Base-by-base conservation (phyloP, 108 stramenopile genomes). In the Mayamaea pseudoterrestris region DNA sequence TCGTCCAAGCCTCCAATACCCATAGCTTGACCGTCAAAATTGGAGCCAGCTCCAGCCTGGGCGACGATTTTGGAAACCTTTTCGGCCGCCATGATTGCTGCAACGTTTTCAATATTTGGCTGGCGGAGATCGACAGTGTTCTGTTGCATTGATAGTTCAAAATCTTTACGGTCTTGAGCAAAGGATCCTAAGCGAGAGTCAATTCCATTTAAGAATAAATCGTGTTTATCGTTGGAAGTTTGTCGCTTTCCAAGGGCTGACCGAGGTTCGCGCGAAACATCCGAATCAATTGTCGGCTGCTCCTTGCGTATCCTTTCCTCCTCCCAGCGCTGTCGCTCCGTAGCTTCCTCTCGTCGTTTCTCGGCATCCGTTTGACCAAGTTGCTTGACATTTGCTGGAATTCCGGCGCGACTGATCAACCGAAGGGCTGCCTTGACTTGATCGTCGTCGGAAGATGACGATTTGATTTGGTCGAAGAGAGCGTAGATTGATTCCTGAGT, bases 1-100 rank as follows among this genome's bases (percentile, higher is more conserved):
- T 83, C 79, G 52, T 89, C 83, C 21, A 93, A 60, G 24, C 91
- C 91, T 16, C 91, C 86, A 35, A 88, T 68, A 13, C 80, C 85
- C 18, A 91, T 54, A 8, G 51, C 57, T 42, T 68, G 59, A 13
- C 87, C 87, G 0, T 68, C 61, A 61, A 90, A 90, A 9, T 70
- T 63, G n/a, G 55, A 22, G 35, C 76, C 81, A 20, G 76, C 65
- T 16, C 84, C 84, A 13, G 80, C 80, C 29, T 53, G 50, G 9
- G 86, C 86, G 40, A 88, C 74, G 20, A 88, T 41, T 47, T 80
- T 74, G 5, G 79, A 68, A 30, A 78, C 69, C 34, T 64, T 74
- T 17, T 48, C 28, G 11, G 69, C 51, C 29, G 73, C 78, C n/a
- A n/a, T n/a, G n/a, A n/a, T n/a, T n/a, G n/a, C n/a, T n/a, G n/a